Evolutionary conservation across 768 basidiomycete genomes (phyloP), one percentile per base, ranked within the genome.

Genomic region (Infundibulicybe gibba): DNA sequence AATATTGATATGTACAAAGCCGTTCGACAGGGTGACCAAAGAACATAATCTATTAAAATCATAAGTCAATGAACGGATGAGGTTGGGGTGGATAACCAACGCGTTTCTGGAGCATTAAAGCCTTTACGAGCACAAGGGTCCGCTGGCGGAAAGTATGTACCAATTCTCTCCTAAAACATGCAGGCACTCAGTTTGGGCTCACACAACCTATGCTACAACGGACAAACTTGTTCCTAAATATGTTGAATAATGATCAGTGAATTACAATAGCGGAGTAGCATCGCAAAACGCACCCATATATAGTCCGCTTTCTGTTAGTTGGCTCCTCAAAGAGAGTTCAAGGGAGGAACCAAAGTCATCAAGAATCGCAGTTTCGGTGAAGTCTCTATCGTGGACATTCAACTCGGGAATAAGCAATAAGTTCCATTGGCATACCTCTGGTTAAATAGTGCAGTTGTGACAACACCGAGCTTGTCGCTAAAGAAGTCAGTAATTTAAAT

Each of bases 1-100:
- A 95, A 63, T 99, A 99, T 63, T 99, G 97, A 60, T 92, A 97
- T 19, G 94, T 97, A 69, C 95, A 97, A 15, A 99, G 69, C 40
- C 85, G 83, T 65, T 99, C 97, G 2, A 98, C 95, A 0, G 95
- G 95, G 59, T 95, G 91, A 5, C 94, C 94, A 58, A 80, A 97
- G 65, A 99, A 94, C 85, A 98, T 87, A 49, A 98, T 88, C 93
- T 95, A 59, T 42, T 5, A 20, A 37, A 8, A 32, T 19, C 44
- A 16, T 14, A 55, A 43, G 33, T 48, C 10, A 32, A 14, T 40
- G 31, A 15, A 30, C 21, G 6, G 12, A 35, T 14, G 25, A 17
- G 2, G 5, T 20, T 35, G 39, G n/a, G 16, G 25, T 25, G 8
- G 25, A 25, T 25, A 8, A 25, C 25, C 3, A 56, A 94, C 94